A percentile compares a stretch with the other conserved stretches of the same genome.
phyloP scores from a whole-genome alignment of 371 early-diverging fungal species.

The Apophysomyces elegans region DNA sequence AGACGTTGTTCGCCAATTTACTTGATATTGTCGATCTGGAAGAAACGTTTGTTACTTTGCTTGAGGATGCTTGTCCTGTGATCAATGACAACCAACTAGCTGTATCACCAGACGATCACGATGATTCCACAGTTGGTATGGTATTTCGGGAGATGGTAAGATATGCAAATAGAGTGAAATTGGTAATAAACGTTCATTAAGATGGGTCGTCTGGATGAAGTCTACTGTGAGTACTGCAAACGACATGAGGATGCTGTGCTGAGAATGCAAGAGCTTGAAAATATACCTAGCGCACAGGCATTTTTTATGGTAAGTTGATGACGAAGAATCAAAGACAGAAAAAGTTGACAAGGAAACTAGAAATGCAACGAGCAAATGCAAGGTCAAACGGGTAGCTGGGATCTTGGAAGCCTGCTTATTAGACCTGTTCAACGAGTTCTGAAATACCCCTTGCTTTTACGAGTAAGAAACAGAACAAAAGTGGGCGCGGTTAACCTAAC shows the following conservation, averaged over 20 bases:
- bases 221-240: slow-evolving; percentile 77
- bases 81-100: neutral
- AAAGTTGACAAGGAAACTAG: slow-evolving; percentile 17
- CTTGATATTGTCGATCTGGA: slow-evolving; percentile 63
- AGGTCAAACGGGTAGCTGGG: slow-evolving; percentile 81
- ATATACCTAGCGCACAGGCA: slow-evolving; percentile 46
- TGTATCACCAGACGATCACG: slow-evolving; percentile 14
- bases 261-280: slow-evolving; percentile 62
- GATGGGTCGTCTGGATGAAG: slow-evolving; percentile 57
- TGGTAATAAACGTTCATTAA: slow-evolving; percentile 4
- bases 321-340: neutral
- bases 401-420: slow-evolving; percentile 76
- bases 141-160: slow-evolving; percentile 65
- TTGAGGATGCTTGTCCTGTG: slow-evolving; percentile 47
- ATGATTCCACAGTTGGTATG: slow-evolving; percentile 51
- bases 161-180: neutral
- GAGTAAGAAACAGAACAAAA: slow-evolving; percentile 35
- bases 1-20: slow-evolving; percentile 71
- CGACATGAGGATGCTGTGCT: slow-evolving; percentile 70
- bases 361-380: slow-evolving; percentile 56
- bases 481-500: neutral
- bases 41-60: slow-evolving; percentile 43
- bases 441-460: slow-evolving; percentile 82
- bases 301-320: slow-evolving; percentile 56
- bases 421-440: slow-evolving; percentile 88